phyloP scores from a whole-genome alignment of 352 stramenopile species.

The Globisporangium cylindrosporum region DNA sequence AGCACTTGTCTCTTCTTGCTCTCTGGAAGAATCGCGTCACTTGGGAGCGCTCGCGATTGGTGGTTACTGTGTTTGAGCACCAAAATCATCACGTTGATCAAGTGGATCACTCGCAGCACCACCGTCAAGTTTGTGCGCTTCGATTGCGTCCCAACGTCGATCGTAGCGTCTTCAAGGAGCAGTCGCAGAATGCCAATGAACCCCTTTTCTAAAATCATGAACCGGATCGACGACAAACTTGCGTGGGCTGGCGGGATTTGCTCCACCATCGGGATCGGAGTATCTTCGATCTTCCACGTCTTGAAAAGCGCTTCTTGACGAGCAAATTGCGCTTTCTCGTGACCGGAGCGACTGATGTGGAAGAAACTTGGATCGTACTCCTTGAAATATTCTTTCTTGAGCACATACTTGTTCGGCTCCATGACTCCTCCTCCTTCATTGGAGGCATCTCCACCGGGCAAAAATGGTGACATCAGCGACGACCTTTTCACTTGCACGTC shows the following conservation, averaged over 20 bases:
- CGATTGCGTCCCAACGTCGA: slow-evolving; percentile 14
- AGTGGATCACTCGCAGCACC: slow-evolving; percentile 54
- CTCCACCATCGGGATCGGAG: slow-evolving; percentile 63
- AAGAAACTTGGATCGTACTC: slow-evolving; percentile 85
- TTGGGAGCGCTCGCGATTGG: slow-evolving; percentile 20
- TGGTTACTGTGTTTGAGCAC: slow-evolving; percentile 44
- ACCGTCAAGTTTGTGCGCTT: slow-evolving; percentile 74
- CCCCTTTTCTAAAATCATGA: slow-evolving; percentile 61
- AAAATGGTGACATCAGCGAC: slow-evolving; percentile 29
- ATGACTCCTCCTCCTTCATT: slow-evolving; percentile 41
- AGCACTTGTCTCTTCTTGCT: slow-evolving; percentile 52
- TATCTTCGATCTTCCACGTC: slow-evolving; percentile 67
- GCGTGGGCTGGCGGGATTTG: slow-evolving; percentile 53
- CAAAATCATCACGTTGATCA: slow-evolving; percentile 68
- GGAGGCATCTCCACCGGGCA: slow-evolving; percentile 30
- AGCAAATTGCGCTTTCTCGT: slow-evolving; percentile 79
- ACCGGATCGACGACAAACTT: slow-evolving; percentile 47
- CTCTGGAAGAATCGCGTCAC: slow-evolving; percentile 30
- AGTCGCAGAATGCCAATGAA: slow-evolving; percentile 64
- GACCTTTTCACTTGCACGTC: slow-evolving; percentile 60
- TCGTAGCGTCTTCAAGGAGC: slow-evolving; percentile 56
- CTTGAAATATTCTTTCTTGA: slow-evolving; percentile 75
- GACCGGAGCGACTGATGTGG: slow-evolving; percentile 66
- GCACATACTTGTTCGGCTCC: slow-evolving; percentile 71
- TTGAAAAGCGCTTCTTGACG: slow-evolving; percentile 84